Base-by-base conservation (phyloP, 495 filamentous ascomycete species). In the Rusavskia elegans region DNA sequence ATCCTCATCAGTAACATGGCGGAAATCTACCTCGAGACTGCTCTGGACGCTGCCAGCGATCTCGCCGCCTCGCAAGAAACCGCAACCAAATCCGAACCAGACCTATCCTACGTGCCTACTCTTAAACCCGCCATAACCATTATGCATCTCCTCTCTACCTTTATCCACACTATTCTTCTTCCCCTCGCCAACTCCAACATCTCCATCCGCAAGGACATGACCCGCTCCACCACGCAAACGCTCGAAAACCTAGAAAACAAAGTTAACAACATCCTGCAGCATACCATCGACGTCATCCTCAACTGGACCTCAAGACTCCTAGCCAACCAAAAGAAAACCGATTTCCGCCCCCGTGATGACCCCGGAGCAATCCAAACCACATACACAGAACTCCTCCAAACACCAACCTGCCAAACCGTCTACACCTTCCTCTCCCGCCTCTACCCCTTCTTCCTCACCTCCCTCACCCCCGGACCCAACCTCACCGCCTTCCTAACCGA, bases 1-100 rank as follows among this genome's bases (percentile, higher is more conserved):
- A 78, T 97, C 8, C 78, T 99, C 1, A 75, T 96, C 23, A 78
- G 81, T 16, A 83, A 85, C 55, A 92, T 96, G 84, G 89, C 87
- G 49, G 88, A 93, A 59, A 83, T 89, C 37, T 99, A 97, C 60
- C 72, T 99, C 29, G 93, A 99, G 60, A 90, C 94, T 2, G 86
- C 85, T 30, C 76, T 99, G 5, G 92, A 97, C 60, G 86, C 89
- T 8, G 85, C 84, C 39, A 72, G 83, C 45, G 87, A 94, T 60
- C 68, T 73, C 48, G 82, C 87, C 50, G 72, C 79, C 13, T 72
- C 83, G 4, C 86, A 92, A 61, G 87, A 94, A 61, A 76, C 72
- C 49, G 65, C 73, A 16, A 42, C 40, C 20, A 95, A 86, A 61
- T 77, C 70, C 14, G 93, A 97, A 60, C 93, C 93, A 2, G 92